Percentiles rank a stretch among this genome's conserved stretches.
phyloP scores from a whole-genome alignment of 768 basidiomycete species.

The Rhodotorula graminis region DNA sequence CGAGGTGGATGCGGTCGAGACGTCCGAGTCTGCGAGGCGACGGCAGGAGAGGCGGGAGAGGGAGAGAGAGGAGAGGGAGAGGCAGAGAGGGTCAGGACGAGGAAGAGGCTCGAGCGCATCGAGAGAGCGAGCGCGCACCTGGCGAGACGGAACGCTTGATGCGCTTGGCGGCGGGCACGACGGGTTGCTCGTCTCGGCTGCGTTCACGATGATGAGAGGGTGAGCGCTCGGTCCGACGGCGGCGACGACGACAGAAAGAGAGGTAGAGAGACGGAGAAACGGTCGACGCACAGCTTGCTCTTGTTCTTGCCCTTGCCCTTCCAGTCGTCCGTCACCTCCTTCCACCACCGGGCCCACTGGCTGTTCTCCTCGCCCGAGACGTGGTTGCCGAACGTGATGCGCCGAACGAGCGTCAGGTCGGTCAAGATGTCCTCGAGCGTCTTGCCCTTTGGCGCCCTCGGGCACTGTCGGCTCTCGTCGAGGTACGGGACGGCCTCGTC shows the following conservation, averaged over 20 bases:
- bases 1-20: background rate
- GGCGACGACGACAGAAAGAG: too few species aligned
- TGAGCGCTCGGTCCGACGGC: background rate
- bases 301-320: background rate
- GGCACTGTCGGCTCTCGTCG: background rate
- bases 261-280: too few species aligned
- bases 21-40: slow-evolving; percentile 2
- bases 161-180: slow-evolving; percentile 6
- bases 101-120: background rate
- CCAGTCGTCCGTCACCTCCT: slow-evolving; percentile 20
- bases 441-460: slow-evolving; percentile 1
- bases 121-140: background rate
- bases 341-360: slow-evolving; percentile 20
- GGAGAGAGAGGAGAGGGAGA: too few species aligned
- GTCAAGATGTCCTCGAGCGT: slow-evolving; percentile 18
- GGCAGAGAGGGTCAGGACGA: too few species aligned
- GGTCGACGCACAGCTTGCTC: background rate
- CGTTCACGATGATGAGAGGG: too few species aligned
- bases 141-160: slow-evolving; percentile 19
- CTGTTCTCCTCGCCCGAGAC: slow-evolving; percentile 1
- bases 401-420: slow-evolving; percentile 19
- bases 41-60: too few species aligned
- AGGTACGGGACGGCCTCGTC: background rate
- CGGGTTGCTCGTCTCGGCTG: background rate
- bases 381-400: slow-evolving; percentile 7